These are phyloP conservation scores for Colletotrichum noveboracense DNA, from an alignment of 2,329 filamentous ascomycete species.

Conservation along the genomic window DNA sequence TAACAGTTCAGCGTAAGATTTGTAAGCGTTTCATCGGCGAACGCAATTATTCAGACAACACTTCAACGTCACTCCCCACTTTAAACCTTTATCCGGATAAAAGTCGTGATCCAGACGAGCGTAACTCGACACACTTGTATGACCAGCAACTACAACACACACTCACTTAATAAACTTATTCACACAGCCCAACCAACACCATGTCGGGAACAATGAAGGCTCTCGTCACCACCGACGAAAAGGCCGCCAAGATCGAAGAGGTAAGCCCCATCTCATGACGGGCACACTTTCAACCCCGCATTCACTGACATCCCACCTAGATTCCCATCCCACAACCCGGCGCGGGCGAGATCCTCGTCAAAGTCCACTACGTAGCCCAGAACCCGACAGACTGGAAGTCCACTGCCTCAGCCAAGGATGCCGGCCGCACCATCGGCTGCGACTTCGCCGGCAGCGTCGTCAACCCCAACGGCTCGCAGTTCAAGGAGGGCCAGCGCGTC, in stretches of 20 bases:
- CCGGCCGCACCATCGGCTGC: constrained; percentile 34
- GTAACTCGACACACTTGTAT: fast-evolving
- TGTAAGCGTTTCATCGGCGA: constrained; percentile 1
- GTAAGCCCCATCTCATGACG: background rate
- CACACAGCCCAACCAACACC: background rate
- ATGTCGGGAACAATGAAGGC: constrained; percentile 21
- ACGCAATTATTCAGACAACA: background rate
- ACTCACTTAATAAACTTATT: background rate
- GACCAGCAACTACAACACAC: background rate
- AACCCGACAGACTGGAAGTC: constrained; percentile 41
- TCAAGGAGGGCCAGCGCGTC: constrained; percentile 35
- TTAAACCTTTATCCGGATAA: background rate
- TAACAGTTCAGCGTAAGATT: background rate
- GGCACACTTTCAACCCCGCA: background rate
- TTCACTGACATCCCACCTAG: background rate
- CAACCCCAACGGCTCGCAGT: constrained; percentile 32
- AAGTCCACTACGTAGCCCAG: constrained; percentile 34
- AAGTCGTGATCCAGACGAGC: background rate
- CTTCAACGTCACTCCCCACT: background rate
- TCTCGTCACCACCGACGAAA: constrained; percentile 37
- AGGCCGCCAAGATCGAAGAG: constrained; percentile 34
- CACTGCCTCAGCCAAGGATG: background rate
- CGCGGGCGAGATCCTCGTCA: constrained; percentile 37
- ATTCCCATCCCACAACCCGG: constrained; percentile 31
- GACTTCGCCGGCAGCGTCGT: constrained; percentile 38